These are phyloP conservation scores for Fagopyrum tataricum DNA, from an alignment of 148 eudicot species.

Conservation along the genomic window DNA sequence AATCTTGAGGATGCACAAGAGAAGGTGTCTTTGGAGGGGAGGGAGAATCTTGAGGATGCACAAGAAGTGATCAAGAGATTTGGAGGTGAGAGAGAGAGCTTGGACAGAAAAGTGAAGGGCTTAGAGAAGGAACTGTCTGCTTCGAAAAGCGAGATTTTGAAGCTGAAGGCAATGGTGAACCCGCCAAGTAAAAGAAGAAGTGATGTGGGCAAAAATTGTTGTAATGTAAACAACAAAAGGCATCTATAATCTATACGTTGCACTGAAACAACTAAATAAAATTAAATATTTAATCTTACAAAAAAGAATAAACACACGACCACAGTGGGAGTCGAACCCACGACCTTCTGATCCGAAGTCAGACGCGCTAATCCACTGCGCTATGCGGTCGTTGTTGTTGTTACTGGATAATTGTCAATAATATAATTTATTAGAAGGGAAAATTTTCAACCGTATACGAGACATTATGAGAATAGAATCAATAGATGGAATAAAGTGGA, in stretches of 20 bases:
- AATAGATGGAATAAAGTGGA: too few species aligned
- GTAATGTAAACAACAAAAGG: too few species aligned
- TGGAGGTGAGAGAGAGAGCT: constrained; percentile 48
- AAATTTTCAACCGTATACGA: too few species aligned
- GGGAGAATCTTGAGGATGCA: constrained; percentile 65
- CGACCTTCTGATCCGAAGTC: constrained; percentile 19
- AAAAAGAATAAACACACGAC: too few species aligned
- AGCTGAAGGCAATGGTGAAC: constrained; percentile 39
- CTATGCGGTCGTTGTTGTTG: constrained; percentile 12
- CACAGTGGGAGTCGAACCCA: constrained; percentile 20
- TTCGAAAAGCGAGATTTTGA: constrained; percentile 74
- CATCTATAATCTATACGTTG: too few species aligned
- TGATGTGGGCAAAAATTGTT: too few species aligned
- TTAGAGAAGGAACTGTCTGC: constrained; percentile 67
- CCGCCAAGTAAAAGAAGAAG: constrained; percentile 47
- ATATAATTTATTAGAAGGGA: not conserved
- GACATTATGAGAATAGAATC: too few species aligned
- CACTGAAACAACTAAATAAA: not conserved
- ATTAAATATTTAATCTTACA: too few species aligned
- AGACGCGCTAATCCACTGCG: constrained; percentile 20
- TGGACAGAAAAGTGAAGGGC: constrained; percentile 42
- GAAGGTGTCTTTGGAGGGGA: constrained; percentile 33
- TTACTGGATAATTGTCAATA: not conserved
- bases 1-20: constrained; percentile 56
- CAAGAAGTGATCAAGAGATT: constrained; percentile 51